A percentile compares a stretch with the other conserved stretches of the same genome.
Conservation (phyloP, 139 green algal species). For the Chlorella sp. region DNA sequence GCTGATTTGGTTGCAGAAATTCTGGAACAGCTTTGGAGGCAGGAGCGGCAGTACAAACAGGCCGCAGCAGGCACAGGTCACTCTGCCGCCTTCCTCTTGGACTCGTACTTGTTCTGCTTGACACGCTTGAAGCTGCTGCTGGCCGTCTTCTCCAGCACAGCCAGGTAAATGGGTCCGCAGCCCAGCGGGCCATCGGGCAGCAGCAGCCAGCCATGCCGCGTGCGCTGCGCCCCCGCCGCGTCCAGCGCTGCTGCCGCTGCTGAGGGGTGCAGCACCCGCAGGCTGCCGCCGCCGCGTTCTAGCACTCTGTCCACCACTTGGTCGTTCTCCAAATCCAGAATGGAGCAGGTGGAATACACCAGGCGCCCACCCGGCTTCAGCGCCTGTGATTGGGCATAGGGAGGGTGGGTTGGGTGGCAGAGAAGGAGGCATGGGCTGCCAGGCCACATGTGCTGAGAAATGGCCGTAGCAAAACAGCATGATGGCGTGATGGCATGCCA, state of each 20-base stretch:
- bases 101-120: constrained; percentile 30
- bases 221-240: constrained; percentile 33
- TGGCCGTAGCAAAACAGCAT: too few species aligned
- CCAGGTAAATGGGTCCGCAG: constrained; percentile 63
- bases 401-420: too few species aligned
- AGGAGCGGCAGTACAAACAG: too few species aligned
- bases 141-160: constrained; percentile 62
- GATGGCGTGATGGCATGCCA: too few species aligned
- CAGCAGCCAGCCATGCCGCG: constrained; percentile 55
- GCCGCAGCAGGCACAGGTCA: too few species aligned
- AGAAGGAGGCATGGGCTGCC: too few species aligned
- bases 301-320: constrained; percentile 58
- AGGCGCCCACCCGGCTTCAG: constrained; percentile 65
- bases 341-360: constrained; percentile 78
- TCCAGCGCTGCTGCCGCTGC: neutral
- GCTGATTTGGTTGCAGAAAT: too few species aligned
- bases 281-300: neutral
- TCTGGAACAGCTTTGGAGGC: too few species aligned
- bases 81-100: neutral
- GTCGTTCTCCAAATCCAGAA: constrained; percentile 69
- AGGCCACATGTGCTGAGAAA: too few species aligned
- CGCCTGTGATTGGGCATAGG: constrained; percentile 22
- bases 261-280: neutral
- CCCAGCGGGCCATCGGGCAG: constrained; percentile 51
- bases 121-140: neutral